These are phyloP conservation scores for Penicillium frequentans DNA, from an alignment of 2,329 filamentous ascomycete genomes.

Conservation along the genomic window DNA sequence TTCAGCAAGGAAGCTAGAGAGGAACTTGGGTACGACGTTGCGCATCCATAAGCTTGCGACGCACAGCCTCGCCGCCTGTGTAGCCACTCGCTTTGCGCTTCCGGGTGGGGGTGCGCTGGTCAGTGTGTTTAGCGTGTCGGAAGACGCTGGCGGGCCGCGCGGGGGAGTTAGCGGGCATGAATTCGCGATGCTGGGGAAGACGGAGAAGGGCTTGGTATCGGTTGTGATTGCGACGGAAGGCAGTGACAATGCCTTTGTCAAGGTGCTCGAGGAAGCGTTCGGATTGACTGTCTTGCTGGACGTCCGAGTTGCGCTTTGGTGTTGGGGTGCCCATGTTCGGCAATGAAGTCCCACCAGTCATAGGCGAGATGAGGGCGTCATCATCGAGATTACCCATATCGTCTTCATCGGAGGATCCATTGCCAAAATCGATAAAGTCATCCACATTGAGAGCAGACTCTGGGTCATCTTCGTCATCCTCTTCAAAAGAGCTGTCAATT, in stretches of 20 bases:
- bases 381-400: slow-evolving; percentile 53
- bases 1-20: slow-evolving; percentile 21
- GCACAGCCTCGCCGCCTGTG: slow-evolving; percentile 42
- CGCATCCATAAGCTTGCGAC: slow-evolving; percentile 45
- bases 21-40: slow-evolving; percentile 41
- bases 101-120: slow-evolving; percentile 42
- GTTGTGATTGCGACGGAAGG: slow-evolving; percentile 66
- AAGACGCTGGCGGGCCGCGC: slow-evolving; percentile 45
- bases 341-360: slow-evolving; percentile 48
- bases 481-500: slow-evolving; percentile 60
- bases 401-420: slow-evolving; percentile 55
- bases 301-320: slow-evolving; percentile 34
- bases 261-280: slow-evolving; percentile 65
- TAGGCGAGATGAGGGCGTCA: slow-evolving; percentile 42
- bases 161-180: slow-evolving; percentile 46
- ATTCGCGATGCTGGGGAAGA: slow-evolving; percentile 47
- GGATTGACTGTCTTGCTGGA: slow-evolving; percentile 32
- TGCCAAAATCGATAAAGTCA: slow-evolving; percentile 71
- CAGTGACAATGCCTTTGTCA: slow-evolving; percentile 70
- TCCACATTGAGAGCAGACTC: slow-evolving; percentile 63
- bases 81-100: slow-evolving; percentile 41
- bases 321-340: slow-evolving; percentile 34
- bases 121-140: slow-evolving; percentile 39
- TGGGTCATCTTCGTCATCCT: slow-evolving; percentile 65
- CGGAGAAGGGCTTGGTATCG: slow-evolving; percentile 51